These are phyloP conservation scores for Curvularia sp. DNA, from an alignment of 2,329 filamentous ascomycete genomes.

Conservation along the genomic window DNA sequence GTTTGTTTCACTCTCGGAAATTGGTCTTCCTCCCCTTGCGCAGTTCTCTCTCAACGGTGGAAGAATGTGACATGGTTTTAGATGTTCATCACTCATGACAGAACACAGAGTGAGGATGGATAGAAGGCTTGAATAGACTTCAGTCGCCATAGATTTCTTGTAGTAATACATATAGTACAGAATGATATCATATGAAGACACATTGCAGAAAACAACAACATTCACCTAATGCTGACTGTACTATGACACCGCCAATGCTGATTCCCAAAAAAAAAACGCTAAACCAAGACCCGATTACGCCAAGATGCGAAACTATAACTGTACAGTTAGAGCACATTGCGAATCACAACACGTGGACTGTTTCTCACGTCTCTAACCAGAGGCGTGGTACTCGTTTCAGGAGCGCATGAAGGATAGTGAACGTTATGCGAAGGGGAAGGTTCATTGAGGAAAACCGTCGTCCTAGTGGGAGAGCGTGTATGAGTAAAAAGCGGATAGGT, in stretches of 20 bases:
- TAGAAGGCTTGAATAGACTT: too few relatives aligned
- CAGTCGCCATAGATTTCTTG: too few relatives aligned
- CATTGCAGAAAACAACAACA: neutral
- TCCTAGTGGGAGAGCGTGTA: neutral
- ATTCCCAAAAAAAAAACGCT: neutral
- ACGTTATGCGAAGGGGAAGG: neutral
- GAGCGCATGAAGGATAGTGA: neutral
- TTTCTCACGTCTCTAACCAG: conserved; percentile 7
- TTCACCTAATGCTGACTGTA: neutral
- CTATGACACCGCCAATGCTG: neutral
- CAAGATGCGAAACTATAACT: neutral
- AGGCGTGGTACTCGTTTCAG: neutral
- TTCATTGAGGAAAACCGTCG: conserved; percentile 1
- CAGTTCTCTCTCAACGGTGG: too few relatives aligned
- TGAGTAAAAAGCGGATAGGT: conserved; percentile 5
- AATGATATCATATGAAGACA: neutral
- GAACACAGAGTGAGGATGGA: too few relatives aligned
- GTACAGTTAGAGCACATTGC: neutral
- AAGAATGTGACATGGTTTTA: too few relatives aligned
- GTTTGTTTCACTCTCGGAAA: too few relatives aligned
- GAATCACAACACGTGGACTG: conserved; percentile 7
- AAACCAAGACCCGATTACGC: neutral
- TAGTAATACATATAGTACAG: neutral
- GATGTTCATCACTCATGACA: too few relatives aligned
- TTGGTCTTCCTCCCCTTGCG: too few relatives aligned